Conservation (phyloP, 2,329 filamentous ascomycete species). For the Aureobasidium zeae region DNA sequence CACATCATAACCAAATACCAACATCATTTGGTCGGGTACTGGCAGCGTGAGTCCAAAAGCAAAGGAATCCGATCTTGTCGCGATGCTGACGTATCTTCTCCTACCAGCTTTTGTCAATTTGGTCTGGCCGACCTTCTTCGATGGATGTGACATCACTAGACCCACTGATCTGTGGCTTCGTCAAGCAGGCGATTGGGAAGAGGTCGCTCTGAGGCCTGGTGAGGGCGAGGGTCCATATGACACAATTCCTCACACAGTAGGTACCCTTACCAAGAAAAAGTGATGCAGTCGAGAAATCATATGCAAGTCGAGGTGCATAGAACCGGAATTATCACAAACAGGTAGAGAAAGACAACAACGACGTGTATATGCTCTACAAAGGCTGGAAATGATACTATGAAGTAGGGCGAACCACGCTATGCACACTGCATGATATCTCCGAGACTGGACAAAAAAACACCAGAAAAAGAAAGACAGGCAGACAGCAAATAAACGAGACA, state of each 20-base stretch:
- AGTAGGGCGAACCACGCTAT: constrained; percentile 17
- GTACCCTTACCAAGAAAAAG: constrained; percentile 25
- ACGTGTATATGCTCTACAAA: constrained; percentile 14
- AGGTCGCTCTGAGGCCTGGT: constrained; percentile 25
- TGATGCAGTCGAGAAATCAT: not conserved
- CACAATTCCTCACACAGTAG: constrained; percentile 28
- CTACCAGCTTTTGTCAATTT: constrained; percentile 24
- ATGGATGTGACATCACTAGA: constrained; percentile 28
- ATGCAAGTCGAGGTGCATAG: not conserved
- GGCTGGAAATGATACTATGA: not conserved
- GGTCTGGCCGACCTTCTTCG: constrained; percentile 30
- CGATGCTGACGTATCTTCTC: not conserved
- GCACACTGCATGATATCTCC: constrained; percentile 13
- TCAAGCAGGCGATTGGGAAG: constrained; percentile 28
- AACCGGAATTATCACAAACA: not conserved
- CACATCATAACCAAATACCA: constrained; percentile 41
- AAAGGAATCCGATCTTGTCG: too few species aligned
- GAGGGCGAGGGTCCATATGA: constrained; percentile 28
- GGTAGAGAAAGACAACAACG: not conserved
- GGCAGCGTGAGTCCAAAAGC: constrained; percentile 27
- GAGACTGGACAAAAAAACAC: constrained; percentile 6
- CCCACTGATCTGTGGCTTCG: constrained; percentile 31
- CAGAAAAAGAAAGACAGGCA: not conserved
- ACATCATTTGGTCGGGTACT: constrained; percentile 26
- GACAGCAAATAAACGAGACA: constrained; percentile 23